phyloP scores from a whole-genome alignment of 2,329 filamentous ascomycete genomes.

The Penicillium sp. region DNA sequence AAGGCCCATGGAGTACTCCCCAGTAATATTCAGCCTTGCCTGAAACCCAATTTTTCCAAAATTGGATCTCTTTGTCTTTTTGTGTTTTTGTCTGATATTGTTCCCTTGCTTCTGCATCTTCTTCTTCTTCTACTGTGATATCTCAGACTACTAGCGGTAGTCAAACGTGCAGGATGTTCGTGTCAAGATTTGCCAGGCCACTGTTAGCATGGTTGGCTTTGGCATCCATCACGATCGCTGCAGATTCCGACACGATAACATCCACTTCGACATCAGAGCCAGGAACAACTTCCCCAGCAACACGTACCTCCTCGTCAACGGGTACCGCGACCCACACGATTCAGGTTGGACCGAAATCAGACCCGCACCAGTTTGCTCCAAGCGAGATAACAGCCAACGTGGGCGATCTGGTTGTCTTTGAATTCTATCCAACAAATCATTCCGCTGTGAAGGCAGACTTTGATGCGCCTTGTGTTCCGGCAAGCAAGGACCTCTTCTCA shows the following conservation, averaged over 20 bases:
- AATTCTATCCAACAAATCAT: conserved; percentile 64
- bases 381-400: conserved; percentile 29
- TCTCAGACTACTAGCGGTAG: neutral
- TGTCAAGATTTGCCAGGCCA: neutral
- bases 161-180: conserved; percentile 6
- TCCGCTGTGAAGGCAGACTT: conserved; percentile 63
- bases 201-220: conserved; percentile 7
- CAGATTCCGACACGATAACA: neutral
- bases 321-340: conserved; percentile 32
- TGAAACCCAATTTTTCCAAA: neutral
- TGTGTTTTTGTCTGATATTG: neutral
- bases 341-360: conserved; percentile 33
- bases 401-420: conserved; percentile 49
- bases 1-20: neutral
- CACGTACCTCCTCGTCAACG: conserved; percentile 15
- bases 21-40: neutral
- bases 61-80: conserved; percentile 4
- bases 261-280: neutral
- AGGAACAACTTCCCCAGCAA: conserved; percentile 3
- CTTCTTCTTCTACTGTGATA: neutral
- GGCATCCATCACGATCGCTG: neutral
- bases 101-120: neutral
- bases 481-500: conserved; percentile 26
- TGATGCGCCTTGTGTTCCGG: conserved; percentile 62
- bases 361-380: conserved; percentile 36